These are phyloP conservation scores for Oryza coarctata DNA, from an alignment of 176 grass and related monocot genomes.

Conservation along the genomic window DNA sequence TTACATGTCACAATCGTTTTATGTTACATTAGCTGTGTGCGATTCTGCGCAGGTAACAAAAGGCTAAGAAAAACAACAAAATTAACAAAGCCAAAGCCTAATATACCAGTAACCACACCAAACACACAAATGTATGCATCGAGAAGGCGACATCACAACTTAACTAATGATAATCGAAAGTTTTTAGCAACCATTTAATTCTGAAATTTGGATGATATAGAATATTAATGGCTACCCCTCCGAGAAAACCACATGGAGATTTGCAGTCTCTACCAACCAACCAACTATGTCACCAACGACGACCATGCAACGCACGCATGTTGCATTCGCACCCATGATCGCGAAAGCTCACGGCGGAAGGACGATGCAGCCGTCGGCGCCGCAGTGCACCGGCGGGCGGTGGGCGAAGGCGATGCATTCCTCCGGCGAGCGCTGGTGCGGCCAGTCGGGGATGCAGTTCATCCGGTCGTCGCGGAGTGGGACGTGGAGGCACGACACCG, in stretches of 20 bases:
- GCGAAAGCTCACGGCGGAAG: neutral
- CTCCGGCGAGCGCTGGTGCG: conserved; percentile 60
- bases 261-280: neutral
- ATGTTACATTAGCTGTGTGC: conserved; percentile 22
- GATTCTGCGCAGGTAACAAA: conserved; percentile 24
- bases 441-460: conserved; percentile 81
- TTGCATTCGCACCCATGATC: neutral
- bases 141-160: conserved; percentile 3
- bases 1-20: conserved; percentile 21
- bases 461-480: conserved; percentile 55
- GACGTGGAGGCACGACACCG: conserved; percentile 67
- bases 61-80: neutral
- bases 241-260: neutral
- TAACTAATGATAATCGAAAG: neutral
- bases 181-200: neutral
- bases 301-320: neutral
- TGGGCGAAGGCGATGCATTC: conserved; percentile 70
- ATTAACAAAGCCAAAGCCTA: conserved; percentile 16
- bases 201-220: neutral
- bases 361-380: conserved; percentile 64
- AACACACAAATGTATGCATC: conserved; percentile 21
- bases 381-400: conserved; percentile 68
- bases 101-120: neutral
- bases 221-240: neutral
- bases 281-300: neutral